phyloP scores from a whole-genome alignment of 2,329 filamentous ascomycete genomes.

The Penicillium sp. region DNA sequence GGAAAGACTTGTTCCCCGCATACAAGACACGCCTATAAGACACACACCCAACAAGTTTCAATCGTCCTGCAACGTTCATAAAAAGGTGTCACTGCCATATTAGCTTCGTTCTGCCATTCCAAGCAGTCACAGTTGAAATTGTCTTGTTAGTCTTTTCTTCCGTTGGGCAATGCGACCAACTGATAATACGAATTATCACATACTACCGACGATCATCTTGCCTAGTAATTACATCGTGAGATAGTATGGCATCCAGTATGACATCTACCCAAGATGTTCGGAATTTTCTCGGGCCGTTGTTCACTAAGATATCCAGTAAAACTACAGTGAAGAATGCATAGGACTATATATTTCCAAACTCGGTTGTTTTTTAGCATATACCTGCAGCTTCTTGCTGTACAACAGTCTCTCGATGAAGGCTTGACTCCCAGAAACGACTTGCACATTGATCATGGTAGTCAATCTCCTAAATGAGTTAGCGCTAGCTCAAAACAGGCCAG shows the following conservation, averaged over 20 bases:
- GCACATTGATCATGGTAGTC: background rate
- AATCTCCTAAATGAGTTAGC: background rate
- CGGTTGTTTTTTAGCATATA: background rate
- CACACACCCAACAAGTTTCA: background rate
- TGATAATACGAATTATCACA: conserved; percentile 11
- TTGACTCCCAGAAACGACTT: background rate
- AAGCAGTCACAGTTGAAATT: background rate
- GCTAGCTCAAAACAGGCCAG: background rate
- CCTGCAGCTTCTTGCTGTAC: background rate
- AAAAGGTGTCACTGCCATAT: background rate
- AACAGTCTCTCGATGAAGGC: background rate
- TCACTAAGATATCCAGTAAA: background rate
- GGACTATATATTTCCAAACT: background rate
- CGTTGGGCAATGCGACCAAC: background rate
- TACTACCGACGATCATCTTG: conserved; percentile 6
- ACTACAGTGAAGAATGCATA: background rate
- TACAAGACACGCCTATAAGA: no score
- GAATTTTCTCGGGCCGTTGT: background rate
- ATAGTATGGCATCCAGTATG: background rate
- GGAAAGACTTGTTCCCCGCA: conserved; percentile 3
- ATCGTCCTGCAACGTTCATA: background rate
- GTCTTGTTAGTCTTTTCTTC: background rate
- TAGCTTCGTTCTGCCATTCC: conserved; percentile 1
- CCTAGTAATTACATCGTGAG: background rate
- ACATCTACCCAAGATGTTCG: background rate